Evolutionary conservation across 768 basidiomycete genomes (phyloP), one percentile per base, ranked within the genome.

Genomic region (Clitopilus passeckerianus): DNA sequence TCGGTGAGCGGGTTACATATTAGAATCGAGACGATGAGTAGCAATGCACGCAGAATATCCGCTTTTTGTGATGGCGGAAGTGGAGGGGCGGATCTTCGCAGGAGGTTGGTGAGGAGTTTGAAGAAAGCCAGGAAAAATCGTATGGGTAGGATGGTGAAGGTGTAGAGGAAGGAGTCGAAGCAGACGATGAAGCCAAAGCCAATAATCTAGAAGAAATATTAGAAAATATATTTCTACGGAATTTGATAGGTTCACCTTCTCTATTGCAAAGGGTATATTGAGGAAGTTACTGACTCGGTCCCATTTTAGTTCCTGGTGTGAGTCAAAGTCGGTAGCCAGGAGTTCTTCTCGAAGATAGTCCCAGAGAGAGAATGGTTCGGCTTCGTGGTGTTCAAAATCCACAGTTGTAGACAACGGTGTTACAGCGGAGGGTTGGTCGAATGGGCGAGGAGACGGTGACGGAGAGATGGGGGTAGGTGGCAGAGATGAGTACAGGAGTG

Each of bases 211-310:
- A 3, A 8, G 14, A 16, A n/a, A n/a, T n/a, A n/a, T n/a, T n/a
- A n/a, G n/a, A n/a, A n/a, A n/a, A n/a, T n/a, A n/a, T n/a, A n/a
- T n/a, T n/a, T n/a, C n/a, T n/a, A n/a, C n/a, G n/a, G n/a, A n/a
- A n/a, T n/a, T n/a, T n/a, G n/a, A n/a, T n/a, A n/a, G n/a, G 67
- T 77, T n/a, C 60, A 91, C 95, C 83, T 96, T 95, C 73, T 99
- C 97, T 64, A 95, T 86, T 4, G 95, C 95, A 9, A 93, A 66
- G 1, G 97, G 97, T 53, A 98, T 94, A 56, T 83, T 88, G 59
- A 99, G 74, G 69, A 98, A 99, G 72, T 98, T 98, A 69, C 92
- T 89, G 58, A 99, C 95, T 14, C 97, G 80, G 68, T 98, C 96
- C 90, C 94, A 93, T 72, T 95, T 95, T 64, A 93, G 77, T 68